Evolutionary conservation across 2,329 filamentous ascomycete genomes (phyloP), one percentile per base, ranked within the genome.

Genomic region (Penicillium thymicola): DNA sequence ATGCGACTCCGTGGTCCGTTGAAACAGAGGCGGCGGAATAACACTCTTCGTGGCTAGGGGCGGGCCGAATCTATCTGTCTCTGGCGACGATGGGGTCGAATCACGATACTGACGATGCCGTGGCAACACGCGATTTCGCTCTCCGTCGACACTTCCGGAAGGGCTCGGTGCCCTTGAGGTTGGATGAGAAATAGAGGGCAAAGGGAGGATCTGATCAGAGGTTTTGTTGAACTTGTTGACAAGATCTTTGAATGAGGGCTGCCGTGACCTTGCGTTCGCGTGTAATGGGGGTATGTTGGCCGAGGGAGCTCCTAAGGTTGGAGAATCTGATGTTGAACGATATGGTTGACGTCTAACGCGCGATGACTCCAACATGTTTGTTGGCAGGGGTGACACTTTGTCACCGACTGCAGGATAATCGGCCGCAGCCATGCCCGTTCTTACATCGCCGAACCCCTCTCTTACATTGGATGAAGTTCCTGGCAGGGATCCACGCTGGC

Each of bases 231-330:
- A 94, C 53, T 84, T 86, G 73, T 87, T 90, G 67, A 89, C 86
- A 60, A 94, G 79, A 69, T 94, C 89, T 75, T 88, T 90, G 64
- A 94, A 89, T 58, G 88, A 92, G n/a, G 85, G 80, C 63, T 88
- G 82, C 62, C 76, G 74, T 61, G 63, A 75, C 66, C 70, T 69
- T 27, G 48, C 11, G 7, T 51, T 51, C 23, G 28, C 65, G 52
- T 25, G 62, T 27, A 43, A 55, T 52, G 36, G 61, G 43, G 40
- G 58, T 18, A 51, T 14, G 50, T 51, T 67, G 58, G 42, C 54
- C 58, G 57, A 67, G 27, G 44, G 25, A 38, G 38, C 59, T 58
- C 55, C 63, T 59, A 58, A 59, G 25, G 46, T 59, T 16, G 65
- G 67, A 40, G 68, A 67, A 57, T 71, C 69, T 18, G 74, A 74